Percentiles rank a stretch among this genome's conserved stretches.
phyloP scores from a whole-genome alignment of 1,284 basidiomycete genomes.

The Irpex lacteus region DNA sequence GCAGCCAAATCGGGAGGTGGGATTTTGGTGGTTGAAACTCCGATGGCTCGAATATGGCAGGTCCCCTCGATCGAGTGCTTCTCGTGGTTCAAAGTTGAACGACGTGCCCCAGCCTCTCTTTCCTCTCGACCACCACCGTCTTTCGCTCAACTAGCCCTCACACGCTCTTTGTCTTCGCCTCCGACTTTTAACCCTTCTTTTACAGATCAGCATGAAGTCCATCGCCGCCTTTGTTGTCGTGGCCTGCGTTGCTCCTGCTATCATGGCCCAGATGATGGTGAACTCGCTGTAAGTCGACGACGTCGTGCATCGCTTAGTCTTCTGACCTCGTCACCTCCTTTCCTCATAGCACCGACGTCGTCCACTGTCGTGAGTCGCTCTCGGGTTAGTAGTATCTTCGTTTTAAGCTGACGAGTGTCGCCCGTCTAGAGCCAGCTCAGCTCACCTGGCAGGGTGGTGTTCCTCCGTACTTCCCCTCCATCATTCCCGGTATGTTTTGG shows the following conservation, averaged over 20 bases:
- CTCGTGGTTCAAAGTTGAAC: not conserved
- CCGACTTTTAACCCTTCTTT: slow-evolving; percentile 5
- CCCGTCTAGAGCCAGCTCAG: slow-evolving; percentile 50
- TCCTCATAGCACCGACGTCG: slow-evolving; percentile 35
- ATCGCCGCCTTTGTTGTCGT: slow-evolving; percentile 42
- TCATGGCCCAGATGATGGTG: slow-evolving; percentile 48
- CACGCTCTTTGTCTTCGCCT: slow-evolving; percentile 14
- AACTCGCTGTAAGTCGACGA: slow-evolving; percentile 57
- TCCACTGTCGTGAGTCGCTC: slow-evolving; percentile 49
- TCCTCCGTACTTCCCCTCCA: slow-evolving; percentile 62
- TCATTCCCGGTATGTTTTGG: slow-evolving; percentile 56
- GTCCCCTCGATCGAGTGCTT: slow-evolving; percentile 2
- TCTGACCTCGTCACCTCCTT: not conserved
- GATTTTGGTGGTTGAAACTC: not conserved
- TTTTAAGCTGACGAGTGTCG: not conserved
- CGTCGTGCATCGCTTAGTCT: not conserved
- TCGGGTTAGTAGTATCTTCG: not conserved
- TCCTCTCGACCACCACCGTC: not conserved
- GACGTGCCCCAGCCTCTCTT: not conserved
- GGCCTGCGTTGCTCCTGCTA: slow-evolving; percentile 42
- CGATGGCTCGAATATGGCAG: not conserved
- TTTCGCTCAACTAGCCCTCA: not conserved
- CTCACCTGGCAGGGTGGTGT: slow-evolving; percentile 56
- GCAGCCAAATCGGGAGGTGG: not conserved
- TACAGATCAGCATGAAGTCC: slow-evolving; percentile 45